Percentiles rank a stretch among this genome's conserved stretches.
These are phyloP conservation scores for Lindgomyces ingoldianus DNA, from an alignment of 495 filamentous ascomycete species.

Conservation along the genomic window DNA sequence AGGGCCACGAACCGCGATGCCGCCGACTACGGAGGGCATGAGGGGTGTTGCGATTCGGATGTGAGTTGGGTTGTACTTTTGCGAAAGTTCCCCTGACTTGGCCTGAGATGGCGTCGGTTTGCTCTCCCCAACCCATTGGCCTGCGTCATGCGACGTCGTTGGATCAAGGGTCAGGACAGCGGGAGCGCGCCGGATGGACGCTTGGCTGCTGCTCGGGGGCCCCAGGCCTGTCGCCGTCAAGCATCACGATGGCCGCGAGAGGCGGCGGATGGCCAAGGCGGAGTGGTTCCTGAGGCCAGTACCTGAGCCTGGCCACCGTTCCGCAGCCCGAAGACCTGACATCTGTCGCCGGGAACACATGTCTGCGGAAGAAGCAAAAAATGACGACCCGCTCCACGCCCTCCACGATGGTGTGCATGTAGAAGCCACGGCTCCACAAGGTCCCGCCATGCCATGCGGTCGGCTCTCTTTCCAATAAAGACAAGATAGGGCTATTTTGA, in stretches of 20 bases:
- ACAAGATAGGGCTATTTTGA: not conserved
- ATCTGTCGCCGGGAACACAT: not conserved
- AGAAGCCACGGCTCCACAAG: not conserved
- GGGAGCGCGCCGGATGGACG: constrained; percentile 1
- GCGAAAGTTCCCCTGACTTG: not conserved
- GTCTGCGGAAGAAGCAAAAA: not conserved
- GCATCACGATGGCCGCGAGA: not conserved
- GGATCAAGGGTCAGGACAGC: constrained; percentile 12
- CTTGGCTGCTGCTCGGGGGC: not conserved
- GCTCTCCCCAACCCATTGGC: not conserved
- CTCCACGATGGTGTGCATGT: constrained; percentile 1
- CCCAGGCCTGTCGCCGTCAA: not conserved
- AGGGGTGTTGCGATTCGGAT: not conserved
- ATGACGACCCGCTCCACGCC: not conserved
- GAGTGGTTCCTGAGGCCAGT: not conserved
- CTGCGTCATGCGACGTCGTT: constrained; percentile 9
- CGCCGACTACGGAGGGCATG: not conserved
- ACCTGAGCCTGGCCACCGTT: not conserved
- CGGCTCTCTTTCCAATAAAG: not conserved
- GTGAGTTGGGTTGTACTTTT: not conserved
- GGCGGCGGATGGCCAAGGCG: not conserved
- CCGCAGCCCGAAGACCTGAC: not conserved
- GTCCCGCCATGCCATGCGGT: constrained; percentile 2
- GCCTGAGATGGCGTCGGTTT: not conserved
- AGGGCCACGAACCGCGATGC: not conserved